phyloP scores from a whole-genome alignment of 2,329 filamentous ascomycete species.

The Fusarium sublunatum region DNA sequence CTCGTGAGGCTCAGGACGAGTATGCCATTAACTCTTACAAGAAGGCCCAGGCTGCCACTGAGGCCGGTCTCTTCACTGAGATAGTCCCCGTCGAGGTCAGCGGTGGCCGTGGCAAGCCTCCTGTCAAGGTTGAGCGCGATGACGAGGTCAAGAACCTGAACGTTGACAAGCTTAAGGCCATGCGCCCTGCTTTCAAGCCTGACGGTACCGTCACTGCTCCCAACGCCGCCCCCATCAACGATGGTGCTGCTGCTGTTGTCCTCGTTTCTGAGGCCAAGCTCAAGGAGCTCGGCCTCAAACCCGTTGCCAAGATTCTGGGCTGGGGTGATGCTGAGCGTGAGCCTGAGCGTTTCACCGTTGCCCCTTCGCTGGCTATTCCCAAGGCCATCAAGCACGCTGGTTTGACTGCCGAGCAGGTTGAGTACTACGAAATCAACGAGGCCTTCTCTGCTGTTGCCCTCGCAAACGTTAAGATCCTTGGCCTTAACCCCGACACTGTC shows the following conservation, averaged over 20 bases:
- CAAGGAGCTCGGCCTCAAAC: conserved; percentile 90
- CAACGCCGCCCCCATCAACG: conserved; percentile 95
- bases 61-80: conserved; percentile 85
- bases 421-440: conserved; percentile 99
- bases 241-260: conserved; percentile 91
- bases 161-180: conserved; percentile 81
- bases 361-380: conserved; percentile 92
- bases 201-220: conserved; percentile 94
- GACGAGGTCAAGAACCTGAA: conserved; percentile 98
- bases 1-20: conserved; percentile 88
- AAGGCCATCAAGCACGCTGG: conserved; percentile 97
- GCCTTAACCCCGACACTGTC: conserved; percentile 83
- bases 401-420: conserved; percentile 79
- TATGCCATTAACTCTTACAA: conserved; percentile 97
- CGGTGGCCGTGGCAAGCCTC: conserved; percentile 90
- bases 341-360: conserved; percentile 95
- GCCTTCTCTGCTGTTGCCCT: conserved; percentile 97
- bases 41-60: conserved; percentile 88
- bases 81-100: conserved; percentile 91
- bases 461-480: conserved; percentile 93
- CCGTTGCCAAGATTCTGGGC: conserved; percentile 94
- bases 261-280: conserved; percentile 95
- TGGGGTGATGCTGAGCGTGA: conserved; percentile 95
- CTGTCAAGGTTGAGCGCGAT: conserved; percentile 81
- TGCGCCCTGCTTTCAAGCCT: conserved; percentile 85